Evolutionary conservation across 106 monocot genomes (phyloP), one percentile per base, ranked within the genome.

Genomic region (Iris macrosiphon): DNA sequence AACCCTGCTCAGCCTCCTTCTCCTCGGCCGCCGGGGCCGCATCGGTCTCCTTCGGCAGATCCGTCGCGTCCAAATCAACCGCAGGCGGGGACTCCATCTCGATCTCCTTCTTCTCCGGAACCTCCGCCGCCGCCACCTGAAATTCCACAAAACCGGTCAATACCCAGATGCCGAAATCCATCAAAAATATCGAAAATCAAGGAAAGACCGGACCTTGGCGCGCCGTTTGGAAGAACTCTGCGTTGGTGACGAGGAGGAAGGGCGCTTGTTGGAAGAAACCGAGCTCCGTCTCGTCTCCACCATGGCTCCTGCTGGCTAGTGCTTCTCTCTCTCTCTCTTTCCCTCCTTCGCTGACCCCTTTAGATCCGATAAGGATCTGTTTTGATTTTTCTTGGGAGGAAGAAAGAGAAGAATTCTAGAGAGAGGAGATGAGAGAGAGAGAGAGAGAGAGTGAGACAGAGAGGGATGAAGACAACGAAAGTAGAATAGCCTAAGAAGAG

Each of bases 251-350:
- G 57, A 58, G 1, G 39, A 39, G 8, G 40, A 40, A 13, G 16
- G 41, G 4, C 57, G 40, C 41, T 58, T 58, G 57, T 58, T 55
- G 38, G 57, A 58, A 41, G 25, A 39, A 58, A 27, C 41, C 2
- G 57, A 39, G 57, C 57, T 58, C 41, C 57, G 38, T 27, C 57
- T 58, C 14, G 57, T 58, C 28, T 58, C 40, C 40, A 58, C 57
- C 57, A 58, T 58, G 40, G 17, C 40, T 58, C 15, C 57, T 15
- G 28, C 40, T n/a, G n/a, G n/a, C n/a, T n/a, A n/a, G n/a, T n/a
- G n/a, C n/a, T n/a, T n/a, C n/a, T n/a, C n/a, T n/a, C n/a, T n/a
- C n/a, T n/a, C n/a, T n/a, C n/a, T n/a, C n/a, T n/a, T n/a, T n/a
- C n/a, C n/a, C n/a, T n/a, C n/a, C n/a, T n/a, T n/a, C n/a, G n/a